Evolutionary conservation across 768 basidiomycete genomes (phyloP).

Genomic region (Termitomyces sp.): DNA sequence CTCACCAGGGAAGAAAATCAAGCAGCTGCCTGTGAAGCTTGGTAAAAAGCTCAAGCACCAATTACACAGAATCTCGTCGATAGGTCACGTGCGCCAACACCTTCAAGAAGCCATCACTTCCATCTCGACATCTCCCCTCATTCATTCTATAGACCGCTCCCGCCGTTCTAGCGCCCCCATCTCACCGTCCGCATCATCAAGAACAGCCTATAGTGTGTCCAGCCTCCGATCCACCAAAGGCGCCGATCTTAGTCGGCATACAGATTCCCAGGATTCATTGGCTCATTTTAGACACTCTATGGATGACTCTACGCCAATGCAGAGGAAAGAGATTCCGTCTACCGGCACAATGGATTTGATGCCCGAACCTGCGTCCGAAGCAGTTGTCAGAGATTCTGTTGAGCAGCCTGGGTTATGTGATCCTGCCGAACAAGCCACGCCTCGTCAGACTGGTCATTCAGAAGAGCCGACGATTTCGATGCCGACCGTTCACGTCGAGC

Average conservation of each 20-base stretch:
- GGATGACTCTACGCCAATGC: background rate
- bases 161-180: slow-evolving; percentile 13
- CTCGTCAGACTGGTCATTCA: background rate
- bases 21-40: slow-evolving; percentile 17
- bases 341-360: background rate
- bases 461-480: slow-evolving; percentile 20
- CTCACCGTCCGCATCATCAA: slow-evolving; percentile 10
- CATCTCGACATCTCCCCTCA: slow-evolving; percentile 29
- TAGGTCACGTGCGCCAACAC: slow-evolving; percentile 18
- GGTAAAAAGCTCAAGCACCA: slow-evolving; percentile 18
- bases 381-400: slow-evolving; percentile 1
- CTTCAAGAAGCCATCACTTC: slow-evolving; percentile 17
- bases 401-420: background rate
- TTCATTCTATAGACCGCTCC: slow-evolving; percentile 29
- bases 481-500: slow-evolving; percentile 30
- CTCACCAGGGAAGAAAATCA: slow-evolving; percentile 13
- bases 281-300: slow-evolving; percentile 1
- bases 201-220: slow-evolving; percentile 14
- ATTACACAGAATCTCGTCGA: slow-evolving; percentile 8
- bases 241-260: background rate
- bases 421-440: background rate
- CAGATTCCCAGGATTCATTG: slow-evolving; percentile 9
- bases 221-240: slow-evolving; percentile 7
- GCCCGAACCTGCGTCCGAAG: background rate
- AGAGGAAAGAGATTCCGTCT: background rate